Conservation (phyloP, 2,329 filamentous ascomycete species). For the Alternaria sp. region DNA sequence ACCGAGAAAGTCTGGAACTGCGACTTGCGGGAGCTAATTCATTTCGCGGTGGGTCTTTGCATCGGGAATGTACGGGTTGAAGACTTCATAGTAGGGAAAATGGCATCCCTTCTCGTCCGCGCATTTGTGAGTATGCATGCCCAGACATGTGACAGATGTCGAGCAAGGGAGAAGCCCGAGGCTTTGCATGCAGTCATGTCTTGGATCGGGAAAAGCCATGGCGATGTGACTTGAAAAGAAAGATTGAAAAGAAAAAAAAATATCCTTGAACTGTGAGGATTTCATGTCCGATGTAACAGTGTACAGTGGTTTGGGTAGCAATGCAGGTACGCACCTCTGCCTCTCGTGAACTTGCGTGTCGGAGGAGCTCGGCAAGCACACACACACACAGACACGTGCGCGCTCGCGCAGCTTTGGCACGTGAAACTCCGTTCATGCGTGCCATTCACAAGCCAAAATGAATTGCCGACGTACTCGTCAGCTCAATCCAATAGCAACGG, state of each 20-base stretch:
- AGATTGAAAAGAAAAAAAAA: slow-evolving; percentile 5
- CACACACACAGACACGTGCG: not conserved
- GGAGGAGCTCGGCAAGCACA: slow-evolving; percentile 17
- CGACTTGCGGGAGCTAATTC: slow-evolving; percentile 8
- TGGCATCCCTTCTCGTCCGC: slow-evolving; percentile 9
- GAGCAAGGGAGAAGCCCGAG: slow-evolving; percentile 12
- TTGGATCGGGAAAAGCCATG: slow-evolving; percentile 5
- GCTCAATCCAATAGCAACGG: slow-evolving; percentile 5
- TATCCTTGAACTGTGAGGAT: not conserved
- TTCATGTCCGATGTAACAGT: slow-evolving; percentile 3
- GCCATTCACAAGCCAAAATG: slow-evolving; percentile 9
- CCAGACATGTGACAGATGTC: slow-evolving; percentile 9
- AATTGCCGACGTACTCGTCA: slow-evolving; percentile 6
- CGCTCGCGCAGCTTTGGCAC: slow-evolving; percentile 9
- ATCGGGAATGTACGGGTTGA: slow-evolving; percentile 17
- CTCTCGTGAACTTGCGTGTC: slow-evolving; percentile 10
- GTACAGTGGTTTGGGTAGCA: slow-evolving; percentile 14
- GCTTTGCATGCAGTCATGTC: slow-evolving; percentile 6
- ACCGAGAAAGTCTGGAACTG: slow-evolving; percentile 11
- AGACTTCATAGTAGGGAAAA: not conserved
- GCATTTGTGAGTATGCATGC: slow-evolving; percentile 4
- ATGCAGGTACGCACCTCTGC: slow-evolving; percentile 16
- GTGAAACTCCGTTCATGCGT: slow-evolving; percentile 15
- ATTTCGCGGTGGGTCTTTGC: slow-evolving; percentile 3
- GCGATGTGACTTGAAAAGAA: slow-evolving; percentile 8